phyloP scores from a whole-genome alignment of 106 monocot genomes.

The Phalaenopsis aphrodite region DNA sequence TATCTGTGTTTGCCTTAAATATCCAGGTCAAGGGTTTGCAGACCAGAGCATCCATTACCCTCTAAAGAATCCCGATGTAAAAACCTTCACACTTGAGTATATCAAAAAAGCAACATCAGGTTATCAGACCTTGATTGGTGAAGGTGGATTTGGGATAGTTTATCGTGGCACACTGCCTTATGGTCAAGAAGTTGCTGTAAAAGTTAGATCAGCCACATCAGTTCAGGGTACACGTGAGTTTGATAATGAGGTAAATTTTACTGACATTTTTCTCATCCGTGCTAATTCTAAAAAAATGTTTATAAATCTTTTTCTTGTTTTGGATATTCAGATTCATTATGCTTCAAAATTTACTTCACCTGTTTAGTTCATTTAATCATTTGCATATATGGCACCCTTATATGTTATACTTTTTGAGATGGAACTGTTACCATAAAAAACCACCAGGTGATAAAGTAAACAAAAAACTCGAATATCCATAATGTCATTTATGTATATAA shows the following conservation, averaged over 20 bases:
- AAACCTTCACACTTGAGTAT: slow-evolving; percentile 32
- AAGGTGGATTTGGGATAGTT: slow-evolving; percentile 63
- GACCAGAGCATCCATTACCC: slow-evolving; percentile 14
- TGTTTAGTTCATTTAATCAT: background rate
- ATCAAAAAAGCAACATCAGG: slow-evolving; percentile 33
- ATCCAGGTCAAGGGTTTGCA: slow-evolving; percentile 33
- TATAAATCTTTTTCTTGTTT: background rate
- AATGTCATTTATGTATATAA: background rate
- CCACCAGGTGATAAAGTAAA: background rate
- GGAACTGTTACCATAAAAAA: background rate
- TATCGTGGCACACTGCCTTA: slow-evolving; percentile 39
- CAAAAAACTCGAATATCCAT: background rate
- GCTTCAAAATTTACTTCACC: background rate
- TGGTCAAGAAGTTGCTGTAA: slow-evolving; percentile 61
- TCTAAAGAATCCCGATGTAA: slow-evolving; percentile 17
- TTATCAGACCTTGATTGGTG: slow-evolving; percentile 47
- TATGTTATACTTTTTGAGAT: background rate
- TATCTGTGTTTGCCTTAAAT: background rate
- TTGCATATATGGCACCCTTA: background rate
- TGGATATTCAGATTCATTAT: background rate
- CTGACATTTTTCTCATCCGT: background rate
- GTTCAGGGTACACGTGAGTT: slow-evolving; percentile 64
- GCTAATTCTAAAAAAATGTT: background rate
- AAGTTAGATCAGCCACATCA: slow-evolving; percentile 52
- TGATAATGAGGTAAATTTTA: slow-evolving; percentile 42